Evolutionary conservation across 2,329 filamentous ascomycete species (phyloP), one percentile per base, ranked within the genome.

Genomic region (Penicillium hesseltinei): DNA sequence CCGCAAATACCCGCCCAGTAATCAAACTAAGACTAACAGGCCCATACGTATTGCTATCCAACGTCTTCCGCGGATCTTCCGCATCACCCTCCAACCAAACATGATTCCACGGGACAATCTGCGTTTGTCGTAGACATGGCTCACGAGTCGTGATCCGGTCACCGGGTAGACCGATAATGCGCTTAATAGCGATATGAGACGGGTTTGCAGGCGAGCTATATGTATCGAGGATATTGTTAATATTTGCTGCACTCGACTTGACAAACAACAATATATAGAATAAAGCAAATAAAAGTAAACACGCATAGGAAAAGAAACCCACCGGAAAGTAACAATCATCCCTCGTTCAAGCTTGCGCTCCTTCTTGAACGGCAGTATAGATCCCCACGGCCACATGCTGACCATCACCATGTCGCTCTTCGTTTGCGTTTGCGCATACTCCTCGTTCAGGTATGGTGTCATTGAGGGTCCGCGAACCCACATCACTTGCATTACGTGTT

Each of bases 21-120:
- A 97, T 83, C 62, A 97, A 72, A 54, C 84, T 84, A 62, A 84
- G 85, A 25, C 89, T 88, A 47, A 95, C 86, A 5, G 94, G 91
- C 1, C 94, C 94, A 73, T 95, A 97, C 13, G 86, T 86, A 75
- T 96, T 96, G 74, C 92, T 96, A 77, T 99, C 94, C 58, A 87
- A 73, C 54, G 85, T 91, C 66, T 84, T 84, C 50, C 83, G 81
- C 66, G 84, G 83, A 67, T 84, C 83, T 29, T 67, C 69, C 13
- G 89, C 91, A 71, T 99, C 94, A 1, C 94, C 94, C 72, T 97
- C 93, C 1, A 99, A 86, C 94, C 94, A 99, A 29, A 97, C 82
- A 77, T 97, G 92, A 19, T 91, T 91, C 61, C 82, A 82, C 5
- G 92, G 93, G 23, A 99, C 84, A 61, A 82, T 81, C 47, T 78